Evolutionary conservation across 495 filamentous ascomycete genomes (phyloP).

Genomic region (Talaromyces adpressus): DNA sequence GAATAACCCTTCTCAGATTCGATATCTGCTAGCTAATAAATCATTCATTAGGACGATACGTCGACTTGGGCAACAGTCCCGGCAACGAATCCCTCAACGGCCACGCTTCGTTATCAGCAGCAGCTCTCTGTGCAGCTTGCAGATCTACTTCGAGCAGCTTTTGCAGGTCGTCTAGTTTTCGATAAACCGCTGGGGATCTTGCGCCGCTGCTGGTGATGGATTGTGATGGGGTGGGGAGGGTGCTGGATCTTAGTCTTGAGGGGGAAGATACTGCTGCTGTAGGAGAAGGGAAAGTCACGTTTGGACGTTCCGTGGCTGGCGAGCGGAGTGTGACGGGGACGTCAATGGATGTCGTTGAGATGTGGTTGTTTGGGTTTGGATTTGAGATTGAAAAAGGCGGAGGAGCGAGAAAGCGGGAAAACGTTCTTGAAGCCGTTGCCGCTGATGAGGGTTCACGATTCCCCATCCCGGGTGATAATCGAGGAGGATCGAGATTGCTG

Average conservation of each 20-base stretch:
- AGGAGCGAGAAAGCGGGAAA: background rate
- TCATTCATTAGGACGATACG: slow-evolving; percentile 4
- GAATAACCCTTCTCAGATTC: background rate
- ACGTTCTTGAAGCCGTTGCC: background rate
- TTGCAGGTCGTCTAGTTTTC: background rate
- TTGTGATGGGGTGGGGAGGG: background rate
- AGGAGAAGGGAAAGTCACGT: background rate
- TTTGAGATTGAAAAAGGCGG: background rate
- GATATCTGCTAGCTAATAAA: background rate
- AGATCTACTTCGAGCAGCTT: background rate
- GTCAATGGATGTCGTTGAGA: background rate
- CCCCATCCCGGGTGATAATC: background rate
- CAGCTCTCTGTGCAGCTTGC: background rate
- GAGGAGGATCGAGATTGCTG: slow-evolving; percentile 8
- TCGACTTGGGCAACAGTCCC: background rate
- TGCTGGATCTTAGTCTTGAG: background rate
- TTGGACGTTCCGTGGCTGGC: background rate
- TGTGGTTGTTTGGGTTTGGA: background rate
- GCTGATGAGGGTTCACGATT: background rate
- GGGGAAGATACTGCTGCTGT: background rate
- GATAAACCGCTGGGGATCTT: background rate
- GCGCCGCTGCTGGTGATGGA: background rate
- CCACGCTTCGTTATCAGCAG: background rate
- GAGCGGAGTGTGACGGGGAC: slow-evolving; percentile 1
- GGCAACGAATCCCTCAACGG: slow-evolving; percentile 2